Base-by-base conservation (phyloP, 2,329 filamentous ascomycete genomes). In the Cladobotryum mycophilum region DNA sequence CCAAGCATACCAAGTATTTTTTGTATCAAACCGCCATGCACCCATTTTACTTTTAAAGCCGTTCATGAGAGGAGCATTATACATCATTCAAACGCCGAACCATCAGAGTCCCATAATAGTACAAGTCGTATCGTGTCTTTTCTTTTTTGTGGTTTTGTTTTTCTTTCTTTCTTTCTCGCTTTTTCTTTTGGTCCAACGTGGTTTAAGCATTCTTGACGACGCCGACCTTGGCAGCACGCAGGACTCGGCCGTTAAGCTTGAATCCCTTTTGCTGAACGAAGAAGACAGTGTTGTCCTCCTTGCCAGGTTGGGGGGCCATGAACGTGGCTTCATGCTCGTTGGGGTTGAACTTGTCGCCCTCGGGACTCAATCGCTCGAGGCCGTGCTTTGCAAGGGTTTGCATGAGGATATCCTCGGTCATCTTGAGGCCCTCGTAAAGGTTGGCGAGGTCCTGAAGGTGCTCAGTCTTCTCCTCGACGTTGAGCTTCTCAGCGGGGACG, bases 251-350 rank as follows among this genome's bases (percentile, higher is more conserved):
- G 67, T 99, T 97, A 57, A 97, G 81, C 71, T 83, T 84, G 77
- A 96, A 99, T 48, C 93, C 93, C 79, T 96, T 97, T 71, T 89
- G 88, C 78, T 97, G 92, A 45, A 89, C 89, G 68, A 86, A 84
- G 75, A 97, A 93, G 64, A 96, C 88, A 50, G 84, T 87, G 61
- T 89, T 89, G 64, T 97, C 84, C 70, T 96, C 87, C 78, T 95
- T 95, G 60, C 83, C 90, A 48, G 84, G 80, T 75, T 89, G 82
- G 41, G 90, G 89, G 9, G 89, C 84, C 85, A 95, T 91, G 74
- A 97, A 97, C 18, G 89, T 93, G 36, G 93, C 93, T 78, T 99
- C 93, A 69, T 97, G 93, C 71, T 88, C 80, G 71, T 96, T 96
- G 58, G 93, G 91, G 75, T 99, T 86, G 76, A 99, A 99, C 72